Conservation (phyloP, 2,329 filamentous ascomycete genomes). For the Colletotrichum somersetense region DNA sequence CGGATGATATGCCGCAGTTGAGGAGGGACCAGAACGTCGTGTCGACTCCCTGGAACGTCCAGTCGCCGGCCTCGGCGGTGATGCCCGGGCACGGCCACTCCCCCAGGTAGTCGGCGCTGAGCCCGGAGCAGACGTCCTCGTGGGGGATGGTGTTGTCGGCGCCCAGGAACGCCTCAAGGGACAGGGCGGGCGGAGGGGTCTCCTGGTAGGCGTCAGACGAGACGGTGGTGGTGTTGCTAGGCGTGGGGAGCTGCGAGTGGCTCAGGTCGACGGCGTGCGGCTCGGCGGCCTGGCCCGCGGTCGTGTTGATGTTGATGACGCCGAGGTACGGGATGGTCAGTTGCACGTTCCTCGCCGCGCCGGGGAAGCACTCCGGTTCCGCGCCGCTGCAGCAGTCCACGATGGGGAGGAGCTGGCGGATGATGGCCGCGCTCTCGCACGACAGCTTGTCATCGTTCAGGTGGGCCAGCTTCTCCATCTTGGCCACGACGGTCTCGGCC, state of each 20-base stretch:
- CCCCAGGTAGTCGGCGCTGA: constrained; percentile 43
- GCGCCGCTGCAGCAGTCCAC: constrained; percentile 46
- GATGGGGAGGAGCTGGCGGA: constrained; percentile 58
- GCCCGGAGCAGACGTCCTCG: constrained; percentile 31
- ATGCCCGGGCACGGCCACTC: constrained; percentile 45
- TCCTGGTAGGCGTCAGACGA: constrained; percentile 17
- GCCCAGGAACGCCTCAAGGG: constrained; percentile 25
- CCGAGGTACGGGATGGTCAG: constrained; percentile 62
- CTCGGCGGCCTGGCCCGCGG: constrained; percentile 8
- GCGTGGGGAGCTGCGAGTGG: constrained; percentile 35
- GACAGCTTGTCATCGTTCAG: constrained; percentile 57
- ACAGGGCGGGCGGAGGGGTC: constrained; percentile 20
- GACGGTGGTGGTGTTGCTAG: constrained; percentile 32
- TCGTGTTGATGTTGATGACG: constrained; percentile 57
- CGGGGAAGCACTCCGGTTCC: constrained; percentile 18
- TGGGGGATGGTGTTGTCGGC: constrained; percentile 8
- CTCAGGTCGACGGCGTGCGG: constrained; percentile 16
- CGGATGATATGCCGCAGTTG: constrained; percentile 44
- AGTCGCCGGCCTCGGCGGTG: constrained; percentile 52
- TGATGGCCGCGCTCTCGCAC: constrained; percentile 57
- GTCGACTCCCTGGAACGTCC: constrained; percentile 58
- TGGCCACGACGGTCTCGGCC: constrained; percentile 49
- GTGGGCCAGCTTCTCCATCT: constrained; percentile 55
- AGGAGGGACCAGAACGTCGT: constrained; percentile 53
- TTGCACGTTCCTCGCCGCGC: constrained; percentile 47